These are phyloP conservation scores for Debaryomyces tyrocola DNA, from an alignment of 805 yeast species.

Conservation along the genomic window DNA sequence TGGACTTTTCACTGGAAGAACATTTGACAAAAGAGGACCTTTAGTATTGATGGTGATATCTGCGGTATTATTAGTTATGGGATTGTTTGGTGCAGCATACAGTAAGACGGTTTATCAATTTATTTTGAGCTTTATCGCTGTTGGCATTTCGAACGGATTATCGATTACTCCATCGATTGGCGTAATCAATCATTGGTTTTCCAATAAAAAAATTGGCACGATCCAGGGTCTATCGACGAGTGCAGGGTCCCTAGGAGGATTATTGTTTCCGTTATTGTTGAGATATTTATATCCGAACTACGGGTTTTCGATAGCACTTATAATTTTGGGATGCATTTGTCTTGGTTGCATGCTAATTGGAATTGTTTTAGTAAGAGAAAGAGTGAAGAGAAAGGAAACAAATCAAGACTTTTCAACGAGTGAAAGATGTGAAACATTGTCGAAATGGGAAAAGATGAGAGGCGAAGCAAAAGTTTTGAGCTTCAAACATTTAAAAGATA, in stretches of 20 bases:
- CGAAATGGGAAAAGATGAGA: not conserved
- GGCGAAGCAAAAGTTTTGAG: not conserved
- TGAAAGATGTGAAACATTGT: not conserved
- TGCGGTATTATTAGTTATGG: constrained; percentile 41
- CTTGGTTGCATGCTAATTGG: constrained; percentile 24
- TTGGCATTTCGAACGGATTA: constrained; percentile 61
- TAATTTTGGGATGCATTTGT: constrained; percentile 44
- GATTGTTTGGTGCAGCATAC: constrained; percentile 54
- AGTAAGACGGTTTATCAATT: constrained; percentile 58
- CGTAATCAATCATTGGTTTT: constrained; percentile 67
- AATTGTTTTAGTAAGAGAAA: constrained; percentile 26
- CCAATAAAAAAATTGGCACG: constrained; percentile 40
- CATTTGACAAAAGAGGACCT: constrained; percentile 65
- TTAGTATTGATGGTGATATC: constrained; percentile 45
- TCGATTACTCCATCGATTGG: constrained; percentile 61
- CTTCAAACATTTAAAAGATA: constrained; percentile 38
- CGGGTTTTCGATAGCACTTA: constrained; percentile 63
- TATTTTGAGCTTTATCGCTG: constrained; percentile 47
- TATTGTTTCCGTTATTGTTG: constrained; percentile 56
- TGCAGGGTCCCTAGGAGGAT: constrained; percentile 71
- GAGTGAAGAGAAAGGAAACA: constrained; percentile 14
- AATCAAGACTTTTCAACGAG: not conserved
- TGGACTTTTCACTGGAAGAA: constrained; percentile 49
- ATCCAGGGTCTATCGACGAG: constrained; percentile 59
- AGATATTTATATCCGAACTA: constrained; percentile 41